phyloP scores from a whole-genome alignment of 495 filamentous ascomycete species.

The Gamarada debralockiae region DNA sequence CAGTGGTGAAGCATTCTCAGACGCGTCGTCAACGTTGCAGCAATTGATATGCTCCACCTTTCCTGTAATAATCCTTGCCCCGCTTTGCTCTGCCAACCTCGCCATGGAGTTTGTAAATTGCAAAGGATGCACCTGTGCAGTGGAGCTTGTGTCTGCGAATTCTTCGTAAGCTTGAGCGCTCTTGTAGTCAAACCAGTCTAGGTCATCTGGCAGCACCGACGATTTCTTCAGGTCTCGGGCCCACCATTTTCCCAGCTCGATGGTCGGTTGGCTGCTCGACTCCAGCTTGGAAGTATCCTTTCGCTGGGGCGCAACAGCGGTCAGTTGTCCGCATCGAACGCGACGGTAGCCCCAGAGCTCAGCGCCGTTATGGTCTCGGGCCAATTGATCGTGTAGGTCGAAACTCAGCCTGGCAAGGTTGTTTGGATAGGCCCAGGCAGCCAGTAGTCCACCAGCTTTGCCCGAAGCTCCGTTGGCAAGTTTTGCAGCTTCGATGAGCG shows the following conservation, averaged over 20 bases:
- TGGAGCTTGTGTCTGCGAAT: slow-evolving; percentile 77
- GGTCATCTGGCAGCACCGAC: slow-evolving; percentile 66
- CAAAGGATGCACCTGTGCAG: slow-evolving; percentile 91
- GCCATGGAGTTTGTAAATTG: slow-evolving; percentile 88
- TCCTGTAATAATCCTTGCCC: slow-evolving; percentile 67
- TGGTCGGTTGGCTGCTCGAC: slow-evolving; percentile 5
- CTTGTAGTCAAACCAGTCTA: slow-evolving; percentile 82
- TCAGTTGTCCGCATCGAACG: slow-evolving; percentile 60
- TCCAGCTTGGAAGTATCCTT: background rate
- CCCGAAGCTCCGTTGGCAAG: slow-evolving; percentile 92
- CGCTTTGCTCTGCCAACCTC: slow-evolving; percentile 67
- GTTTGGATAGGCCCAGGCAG: slow-evolving; percentile 84
- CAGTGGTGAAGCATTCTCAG: slow-evolving; percentile 42
- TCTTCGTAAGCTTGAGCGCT: slow-evolving; percentile 66
- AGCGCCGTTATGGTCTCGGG: slow-evolving; percentile 74
- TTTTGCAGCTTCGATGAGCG: slow-evolving; percentile 80
- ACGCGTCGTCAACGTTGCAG: slow-evolving; percentile 33
- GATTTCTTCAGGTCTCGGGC: slow-evolving; percentile 28
- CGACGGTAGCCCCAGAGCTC: slow-evolving; percentile 84
- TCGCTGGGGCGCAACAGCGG: slow-evolving; percentile 1
- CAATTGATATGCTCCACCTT: slow-evolving; percentile 62
- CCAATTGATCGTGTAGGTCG: slow-evolving; percentile 73
- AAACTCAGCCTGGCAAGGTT: slow-evolving; percentile 84
- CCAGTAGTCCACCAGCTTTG: slow-evolving; percentile 91
- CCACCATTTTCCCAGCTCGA: slow-evolving; percentile 10